Conservation (phyloP, 2,329 filamentous ascomycete species). For the Huntiella abstrusa region DNA sequence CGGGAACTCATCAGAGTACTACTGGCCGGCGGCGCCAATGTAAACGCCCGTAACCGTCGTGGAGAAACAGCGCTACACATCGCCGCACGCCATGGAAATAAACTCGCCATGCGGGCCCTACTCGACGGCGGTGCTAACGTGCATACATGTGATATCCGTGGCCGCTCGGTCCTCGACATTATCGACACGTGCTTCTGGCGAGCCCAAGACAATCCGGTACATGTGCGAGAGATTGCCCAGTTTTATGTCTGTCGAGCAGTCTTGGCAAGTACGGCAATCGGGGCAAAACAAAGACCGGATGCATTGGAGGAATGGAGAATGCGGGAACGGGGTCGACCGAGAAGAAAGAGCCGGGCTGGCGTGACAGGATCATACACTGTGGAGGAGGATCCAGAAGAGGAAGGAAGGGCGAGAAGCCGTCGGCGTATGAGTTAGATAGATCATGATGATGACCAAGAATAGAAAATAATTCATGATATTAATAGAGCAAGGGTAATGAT, state of each 20-base stretch:
- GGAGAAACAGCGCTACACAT: slow-evolving; percentile 38
- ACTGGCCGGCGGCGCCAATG: slow-evolving; percentile 22
- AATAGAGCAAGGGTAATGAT: no score
- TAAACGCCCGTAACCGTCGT: slow-evolving; percentile 31
- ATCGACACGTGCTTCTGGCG: slow-evolving; percentile 23
- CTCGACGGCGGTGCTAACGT: slow-evolving; percentile 29
- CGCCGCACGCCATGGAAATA: slow-evolving; percentile 32
- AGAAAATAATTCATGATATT: neutral
- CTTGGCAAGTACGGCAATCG: slow-evolving; percentile 21
- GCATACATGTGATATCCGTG: slow-evolving; percentile 25
- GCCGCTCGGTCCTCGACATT: slow-evolving; percentile 27
- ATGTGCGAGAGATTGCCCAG: slow-evolving; percentile 18
- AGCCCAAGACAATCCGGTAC: slow-evolving; percentile 18
- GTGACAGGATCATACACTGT: no score
- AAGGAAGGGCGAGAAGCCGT: neutral
- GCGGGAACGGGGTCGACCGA: neutral
- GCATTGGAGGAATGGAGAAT: slow-evolving; percentile 24
- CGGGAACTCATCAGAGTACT: slow-evolving; percentile 26
- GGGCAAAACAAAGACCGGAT: slow-evolving; percentile 22
- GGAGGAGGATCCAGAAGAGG: no score
- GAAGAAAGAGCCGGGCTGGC: neutral
- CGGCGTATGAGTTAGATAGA: neutral
- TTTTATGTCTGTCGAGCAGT: slow-evolving; percentile 28
- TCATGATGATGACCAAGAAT: neutral
- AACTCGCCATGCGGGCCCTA: slow-evolving; percentile 30